phyloP scores from a whole-genome alignment of 202 grass and related monocot genomes.

The Carex arenaria region DNA sequence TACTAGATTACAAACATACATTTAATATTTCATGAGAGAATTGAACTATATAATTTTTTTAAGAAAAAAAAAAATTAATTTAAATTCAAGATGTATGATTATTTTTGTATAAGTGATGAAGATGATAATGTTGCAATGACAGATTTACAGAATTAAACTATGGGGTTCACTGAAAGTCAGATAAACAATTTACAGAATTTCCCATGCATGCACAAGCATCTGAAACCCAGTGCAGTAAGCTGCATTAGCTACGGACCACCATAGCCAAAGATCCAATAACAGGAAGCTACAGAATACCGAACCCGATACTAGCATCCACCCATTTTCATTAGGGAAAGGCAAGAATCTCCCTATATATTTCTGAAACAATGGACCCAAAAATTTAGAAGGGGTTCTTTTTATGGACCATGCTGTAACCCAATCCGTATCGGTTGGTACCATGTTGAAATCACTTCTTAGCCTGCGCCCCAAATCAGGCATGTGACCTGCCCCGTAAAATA shows the following conservation, averaged over 20 bases:
- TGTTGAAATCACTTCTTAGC: slow-evolving; percentile 67
- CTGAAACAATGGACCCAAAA: neutral
- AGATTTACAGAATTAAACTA: no score
- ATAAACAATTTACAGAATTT: no score
- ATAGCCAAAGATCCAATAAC: slow-evolving; percentile 83
- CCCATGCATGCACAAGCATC: no score
- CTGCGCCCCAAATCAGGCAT: slow-evolving; percentile 85
- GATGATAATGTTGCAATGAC: no score
- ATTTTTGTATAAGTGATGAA: no score
- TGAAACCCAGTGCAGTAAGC: slow-evolving; percentile 49
- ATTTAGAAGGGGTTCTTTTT: slow-evolving; percentile 25
- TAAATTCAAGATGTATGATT: no score
- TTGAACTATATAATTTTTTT: no score
- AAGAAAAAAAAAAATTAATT: no score
- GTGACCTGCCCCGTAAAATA: slow-evolving; percentile 87
- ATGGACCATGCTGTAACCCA: slow-evolving; percentile 96
- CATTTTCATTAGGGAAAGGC: slow-evolving; percentile 64
- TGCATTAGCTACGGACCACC: slow-evolving; percentile 54
- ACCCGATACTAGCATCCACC: slow-evolving; percentile 58
- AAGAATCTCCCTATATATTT: slow-evolving; percentile 48
- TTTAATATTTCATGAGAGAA: no score
- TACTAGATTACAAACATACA: no score
- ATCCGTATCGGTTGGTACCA: slow-evolving; percentile 54
- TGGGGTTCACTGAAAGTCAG: no score
- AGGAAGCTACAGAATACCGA: slow-evolving; percentile 72